Percentiles rank a stretch among this genome's conserved stretches.
These are phyloP conservation scores for Dioscorea alata DNA, from an alignment of 106 monocot species.

Conservation along the genomic window DNA sequence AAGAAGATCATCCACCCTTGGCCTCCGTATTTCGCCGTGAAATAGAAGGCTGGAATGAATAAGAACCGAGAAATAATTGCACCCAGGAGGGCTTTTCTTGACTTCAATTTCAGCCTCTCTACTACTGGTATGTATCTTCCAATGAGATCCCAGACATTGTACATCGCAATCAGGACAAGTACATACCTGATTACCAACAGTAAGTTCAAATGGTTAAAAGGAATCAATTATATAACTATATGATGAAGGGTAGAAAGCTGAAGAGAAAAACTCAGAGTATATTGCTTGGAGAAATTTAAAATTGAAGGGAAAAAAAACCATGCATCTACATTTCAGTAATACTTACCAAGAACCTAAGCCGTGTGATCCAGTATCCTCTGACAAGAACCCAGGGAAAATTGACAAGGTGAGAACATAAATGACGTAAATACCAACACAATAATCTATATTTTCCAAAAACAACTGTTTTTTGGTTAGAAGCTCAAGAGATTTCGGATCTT, in stretches of 20 bases:
- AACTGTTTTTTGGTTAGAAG: slow-evolving; percentile 54
- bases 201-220: too few relatives aligned
- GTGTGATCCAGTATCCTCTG: slow-evolving; percentile 84
- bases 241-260: too few relatives aligned
- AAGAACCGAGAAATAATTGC: slow-evolving; percentile 52
- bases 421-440: slow-evolving; percentile 48
- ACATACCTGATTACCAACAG: slow-evolving; percentile 49
- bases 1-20: slow-evolving; percentile 83
- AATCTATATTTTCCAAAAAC: slow-evolving; percentile 58
- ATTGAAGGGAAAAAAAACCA: too few relatives aligned
- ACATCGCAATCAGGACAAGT: slow-evolving; percentile 79
- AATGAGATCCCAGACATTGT: slow-evolving; percentile 72
- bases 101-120: slow-evolving; percentile 35
- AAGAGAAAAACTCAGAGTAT: too few relatives aligned
- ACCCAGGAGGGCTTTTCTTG: slow-evolving; percentile 39
- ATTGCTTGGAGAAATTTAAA: too few relatives aligned
- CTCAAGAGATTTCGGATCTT: slow-evolving; percentile 36
- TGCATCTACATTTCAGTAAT: too few relatives aligned
- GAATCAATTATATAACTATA: too few relatives aligned
- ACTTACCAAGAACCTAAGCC: slow-evolving; percentile 74
- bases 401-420: slow-evolving; percentile 77
- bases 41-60: slow-evolving; percentile 84
- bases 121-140: slow-evolving; percentile 67
- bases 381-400: slow-evolving; percentile 86
- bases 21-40: slow-evolving; percentile 68